A percentile compares a stretch with the other conserved stretches of the same genome.
These are phyloP conservation scores for Fusarium coffeatum DNA, from an alignment of 2,329 filamentous ascomycete genomes.

Conservation along the genomic window DNA sequence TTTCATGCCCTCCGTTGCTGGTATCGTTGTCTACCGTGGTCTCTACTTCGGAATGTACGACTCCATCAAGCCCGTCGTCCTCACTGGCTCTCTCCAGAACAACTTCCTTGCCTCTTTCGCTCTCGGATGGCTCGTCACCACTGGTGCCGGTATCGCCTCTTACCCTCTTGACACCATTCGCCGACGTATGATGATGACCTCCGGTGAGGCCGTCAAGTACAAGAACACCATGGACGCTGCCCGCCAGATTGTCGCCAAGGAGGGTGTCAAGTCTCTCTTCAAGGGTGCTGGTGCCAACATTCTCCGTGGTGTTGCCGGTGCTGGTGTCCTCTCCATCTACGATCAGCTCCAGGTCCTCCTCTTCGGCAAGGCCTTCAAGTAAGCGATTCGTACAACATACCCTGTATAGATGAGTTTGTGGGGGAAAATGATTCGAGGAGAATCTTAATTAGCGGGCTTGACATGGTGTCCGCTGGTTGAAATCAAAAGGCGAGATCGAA, in stretches of 20 bases:
- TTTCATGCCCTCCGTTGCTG: conserved; percentile 99
- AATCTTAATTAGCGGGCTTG: conserved; percentile 52
- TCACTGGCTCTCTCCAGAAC: conserved; percentile 87
- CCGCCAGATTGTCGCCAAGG: conserved; percentile 95
- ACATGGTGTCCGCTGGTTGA: conserved; percentile 54
- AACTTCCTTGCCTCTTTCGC: conserved; percentile 99
- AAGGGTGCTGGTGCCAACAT: conserved; percentile 99
- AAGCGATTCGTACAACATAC: conserved; percentile 54
- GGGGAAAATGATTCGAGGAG: conserved; percentile 48
- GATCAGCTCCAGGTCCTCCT: conserved; percentile 99
- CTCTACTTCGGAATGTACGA: conserved; percentile 99
- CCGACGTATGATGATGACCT: conserved; percentile 99
- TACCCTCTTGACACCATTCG: conserved; percentile 99
- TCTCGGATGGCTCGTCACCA: conserved; percentile 99
- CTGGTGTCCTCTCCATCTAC: conserved; percentile 99
- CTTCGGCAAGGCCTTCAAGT: conserved; percentile 99
- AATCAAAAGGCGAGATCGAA: conserved; percentile 60
- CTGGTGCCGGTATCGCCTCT: conserved; percentile 99
- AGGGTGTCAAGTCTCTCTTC: conserved; percentile 99
- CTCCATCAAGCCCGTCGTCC: conserved; percentile 98
- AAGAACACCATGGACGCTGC: conserved; percentile 94
- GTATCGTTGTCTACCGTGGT: conserved; percentile 99
- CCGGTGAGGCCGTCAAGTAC: conserved; percentile 99
- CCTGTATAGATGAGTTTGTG: conserved; percentile 56
- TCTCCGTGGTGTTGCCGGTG: conserved; percentile 99